Evolutionary conservation across 2,329 filamentous ascomycete genomes (phyloP).

Genomic region (Fusarium hostae): DNA sequence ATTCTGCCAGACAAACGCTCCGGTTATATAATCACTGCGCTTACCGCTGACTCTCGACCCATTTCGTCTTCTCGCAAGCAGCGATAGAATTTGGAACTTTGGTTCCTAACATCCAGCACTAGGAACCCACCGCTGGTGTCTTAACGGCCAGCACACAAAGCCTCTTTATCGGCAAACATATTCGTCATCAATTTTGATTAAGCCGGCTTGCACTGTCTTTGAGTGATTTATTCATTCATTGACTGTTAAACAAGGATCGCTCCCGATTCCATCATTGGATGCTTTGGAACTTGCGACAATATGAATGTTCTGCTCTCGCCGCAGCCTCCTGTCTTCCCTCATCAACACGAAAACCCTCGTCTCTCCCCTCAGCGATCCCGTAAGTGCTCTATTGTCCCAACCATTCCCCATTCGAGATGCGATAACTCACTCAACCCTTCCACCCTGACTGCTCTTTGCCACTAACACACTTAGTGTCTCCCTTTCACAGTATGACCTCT

Average conservation of each 20-base stretch:
- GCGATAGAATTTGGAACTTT: not conserved
- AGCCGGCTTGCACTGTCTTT: conserved; percentile 1
- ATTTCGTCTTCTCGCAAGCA: not conserved
- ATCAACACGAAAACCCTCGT: conserved; percentile 66
- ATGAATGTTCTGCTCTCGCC: conserved; percentile 73
- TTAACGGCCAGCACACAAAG: conserved; percentile 2
- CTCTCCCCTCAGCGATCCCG: conserved; percentile 66
- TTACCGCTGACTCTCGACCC: not conserved
- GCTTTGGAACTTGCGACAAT: conserved; percentile 40
- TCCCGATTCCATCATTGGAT: conserved; percentile 8
- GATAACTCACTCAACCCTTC: not conserved
- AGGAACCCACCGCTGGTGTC: conserved; percentile 1
- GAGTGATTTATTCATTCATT: conserved; percentile 30
- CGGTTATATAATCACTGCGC: not conserved
- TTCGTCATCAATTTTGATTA: conserved; percentile 1
- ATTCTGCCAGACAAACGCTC: not conserved
- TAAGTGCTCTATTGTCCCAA: conserved; percentile 52
- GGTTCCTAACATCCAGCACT: conserved; percentile 1
- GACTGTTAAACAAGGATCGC: conserved; percentile 5
- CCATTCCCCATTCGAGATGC: not conserved
- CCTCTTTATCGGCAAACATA: not conserved
- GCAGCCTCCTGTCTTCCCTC: conserved; percentile 68
- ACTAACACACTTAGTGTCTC: conserved; percentile 51
- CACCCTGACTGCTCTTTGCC: conserved; percentile 17
- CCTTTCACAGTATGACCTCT: conserved; percentile 64